These are phyloP conservation scores for Nephelium lappaceum DNA, from an alignment of 345 rosid species.

Conservation along the genomic window DNA sequence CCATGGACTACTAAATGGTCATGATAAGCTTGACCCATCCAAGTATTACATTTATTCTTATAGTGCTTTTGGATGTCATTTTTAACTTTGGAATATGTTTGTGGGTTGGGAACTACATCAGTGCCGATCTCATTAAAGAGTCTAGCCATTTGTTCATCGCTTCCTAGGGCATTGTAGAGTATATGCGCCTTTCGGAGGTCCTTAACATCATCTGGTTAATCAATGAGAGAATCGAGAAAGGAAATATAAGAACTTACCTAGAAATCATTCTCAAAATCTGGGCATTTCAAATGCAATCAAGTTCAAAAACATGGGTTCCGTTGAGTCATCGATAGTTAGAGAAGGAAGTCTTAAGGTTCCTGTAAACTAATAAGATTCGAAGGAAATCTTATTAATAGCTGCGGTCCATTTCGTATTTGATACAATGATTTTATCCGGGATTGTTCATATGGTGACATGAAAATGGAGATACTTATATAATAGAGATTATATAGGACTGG, in stretches of 20 bases:
- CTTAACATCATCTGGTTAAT: not conserved
- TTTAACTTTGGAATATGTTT: not conserved
- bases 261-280: not conserved
- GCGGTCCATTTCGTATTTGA: too few species aligned
- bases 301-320: not conserved
- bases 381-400: too few species aligned
- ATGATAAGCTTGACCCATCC: too few species aligned
- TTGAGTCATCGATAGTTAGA: not conserved
- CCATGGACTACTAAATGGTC: too few species aligned
- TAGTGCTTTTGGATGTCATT: too few species aligned
- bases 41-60: too few species aligned
- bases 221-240: not conserved
- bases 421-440: too few species aligned
- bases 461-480: too few species aligned
- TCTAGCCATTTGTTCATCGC: not conserved
- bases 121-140: not conserved
- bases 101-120: not conserved
- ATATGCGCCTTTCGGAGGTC: not conserved
- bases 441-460: too few species aligned
- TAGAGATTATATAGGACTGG: too few species aligned
- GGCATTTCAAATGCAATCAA: not conserved
- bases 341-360: not conserved
- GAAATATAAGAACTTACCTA: not conserved
- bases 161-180: not conserved
- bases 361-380: too few species aligned